Evolutionary conservation across 805 yeast species (phyloP), one percentile per base, ranked within the genome.

Genomic region (Pichia exigua): DNA sequence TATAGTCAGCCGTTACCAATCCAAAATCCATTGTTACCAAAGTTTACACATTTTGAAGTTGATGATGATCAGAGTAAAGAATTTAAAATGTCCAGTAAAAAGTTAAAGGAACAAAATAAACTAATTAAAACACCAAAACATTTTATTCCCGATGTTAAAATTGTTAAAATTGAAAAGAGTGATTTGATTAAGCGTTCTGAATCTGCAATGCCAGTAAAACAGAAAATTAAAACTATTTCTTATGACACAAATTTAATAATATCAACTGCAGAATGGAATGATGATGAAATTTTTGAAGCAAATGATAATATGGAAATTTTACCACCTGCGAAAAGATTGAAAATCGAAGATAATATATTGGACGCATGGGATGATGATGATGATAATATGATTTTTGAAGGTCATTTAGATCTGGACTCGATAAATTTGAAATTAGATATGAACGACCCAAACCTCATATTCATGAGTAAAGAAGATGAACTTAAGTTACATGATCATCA

Each of bases 401-500:
- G 96, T 2, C 74, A 62, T 43, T 68, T 72, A 48, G 64, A 68
- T 45, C 54, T 65, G 4, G 72, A 68, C 4, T 45, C 61, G 0
- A 55, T 64, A 35, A 71, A 71, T 28, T 64, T 83, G 42, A 74
- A 74, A 56, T 67, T 94, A 44, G 95, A 92, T 66, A 77, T 90
- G 83, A 94, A 91, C 63, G 99, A 94, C 66, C 87, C 94, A 15
- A 75, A 83, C 49, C 69, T 94, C 52, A 67, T 92, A 42, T 83
- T 94, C 56, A 77, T 82, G 24, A 77, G 80, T 12, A 75, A 75
- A 24, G 59, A 61, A 11, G 35, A 46, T 11, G 35, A 51, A 54
- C 11, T 44, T 40, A 8, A 56, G 54, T 42, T 51, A 42, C n/a
- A 51, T 39, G 54, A 64, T 17, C 48, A 60, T 15, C 21, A 28